Base-by-base conservation (phyloP, 139 green algal genomes). In the Spirogloea muscicola region DNA sequence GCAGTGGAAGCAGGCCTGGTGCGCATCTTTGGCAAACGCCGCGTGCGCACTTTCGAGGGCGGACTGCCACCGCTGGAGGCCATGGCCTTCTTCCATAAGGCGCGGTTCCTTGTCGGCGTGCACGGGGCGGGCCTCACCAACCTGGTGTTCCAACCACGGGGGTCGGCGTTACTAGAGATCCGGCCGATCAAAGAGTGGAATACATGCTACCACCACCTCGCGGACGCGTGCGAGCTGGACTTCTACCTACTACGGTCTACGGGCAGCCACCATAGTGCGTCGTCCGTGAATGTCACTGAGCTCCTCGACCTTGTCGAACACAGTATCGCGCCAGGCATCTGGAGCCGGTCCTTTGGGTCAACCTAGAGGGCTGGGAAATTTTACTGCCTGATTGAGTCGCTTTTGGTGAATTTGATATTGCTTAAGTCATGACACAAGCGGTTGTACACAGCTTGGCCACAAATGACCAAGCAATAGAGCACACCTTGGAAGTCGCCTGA, bases 91-190 rank as follows among this genome's bases (percentile, higher is more conserved):
- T 74, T 74, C 49, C n/a, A 10, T 3, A 16, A 46, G 31, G 66
- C 52, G 6, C 27, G 38, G 9, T 34, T 74, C 21, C 49, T 74
- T 6, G 44, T 74, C 7, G 51, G 44, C 25, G 16, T 46, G 42
- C 66, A 74, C 43, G 66, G 66, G 13, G 66, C 66, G 7, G 66
- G 36, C 10, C 66, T 74, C 3, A 66, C 66, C 27, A 74, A 74
- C 25, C 38, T 74, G 43, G 31, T 74, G 1, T 74, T 64, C 66
- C 62, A 65, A 48, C 66, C 44, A 25, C 31, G 29, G n/a, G 44
- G 33, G 27, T n/a, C 41, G 9, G 29, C 41, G 46, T 27, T 74
- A 36, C 27, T 74, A 18, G 57, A 64, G 25, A 64, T 64, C 29
- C 57, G 57, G 18, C 57, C 57, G 2, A 33, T 33, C 25, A 34